Base-by-base conservation (phyloP, 306 rosid genomes). In the Begonia loranthoides region DNA sequence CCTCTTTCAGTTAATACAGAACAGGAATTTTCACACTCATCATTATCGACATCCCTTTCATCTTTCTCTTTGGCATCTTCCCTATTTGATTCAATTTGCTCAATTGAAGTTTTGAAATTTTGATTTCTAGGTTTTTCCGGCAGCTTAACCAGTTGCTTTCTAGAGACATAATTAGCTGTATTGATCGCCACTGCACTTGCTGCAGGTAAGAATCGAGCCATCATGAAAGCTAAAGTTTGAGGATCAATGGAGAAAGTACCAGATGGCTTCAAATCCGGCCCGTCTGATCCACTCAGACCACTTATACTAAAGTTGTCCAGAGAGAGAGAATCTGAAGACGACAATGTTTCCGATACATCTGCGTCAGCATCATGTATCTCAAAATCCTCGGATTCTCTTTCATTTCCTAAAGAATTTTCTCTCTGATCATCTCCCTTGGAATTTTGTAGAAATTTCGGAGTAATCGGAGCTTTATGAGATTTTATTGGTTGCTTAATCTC, bases 121-220 rank as follows among this genome's bases (percentile, higher is more conserved):
- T 76, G 47, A 71, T 79, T 57, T 70, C 79, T 65, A 73, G 76
- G 36, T 28, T 28, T 28, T 74, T 75, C 80, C 15, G 79, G 78
- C 34, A 59, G 84, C 57, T 80, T 87, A 24, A 66, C 76, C 46
- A 68, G 53, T 61, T 76, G 92, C 70, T 78, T 90, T 65, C 71
- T 80, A 21, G 78, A 65, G 61, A 88, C 55, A 54, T 76, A 79
- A 13, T 70, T 86, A 70, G 87, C 61, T 58, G 87, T 66, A 65
- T 80, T 81, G 38, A 90, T 33, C 15, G 87, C 73, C 94, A 90
- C 86, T 22, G 99, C 99, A 75, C 75, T 86, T 36, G 99, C 99
- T 12, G 96, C 99, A 12, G 99, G 99, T 57, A 90, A 71, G 79
- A 86, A 90, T 47, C 99, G 83, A 49, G 58, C 75, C 96, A 90